A percentile compares a stretch with the other conserved stretches of the same genome.
phyloP scores from a whole-genome alignment of 306 rosid genomes.

The Gleditsia sinensis region DNA sequence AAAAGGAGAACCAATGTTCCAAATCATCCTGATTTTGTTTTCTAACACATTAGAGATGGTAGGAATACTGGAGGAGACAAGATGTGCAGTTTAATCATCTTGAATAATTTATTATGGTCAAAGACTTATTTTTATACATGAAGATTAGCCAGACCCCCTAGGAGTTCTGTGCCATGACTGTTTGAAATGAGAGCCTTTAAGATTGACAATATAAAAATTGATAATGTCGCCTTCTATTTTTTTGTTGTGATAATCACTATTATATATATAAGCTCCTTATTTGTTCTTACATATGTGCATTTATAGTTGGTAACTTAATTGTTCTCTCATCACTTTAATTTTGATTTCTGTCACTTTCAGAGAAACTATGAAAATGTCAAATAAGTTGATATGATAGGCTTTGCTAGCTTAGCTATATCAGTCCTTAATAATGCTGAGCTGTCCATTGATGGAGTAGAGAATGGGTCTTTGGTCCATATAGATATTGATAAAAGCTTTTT shows the following conservation, averaged over 20 bases:
- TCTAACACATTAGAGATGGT: no score
- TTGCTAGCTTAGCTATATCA: neutral
- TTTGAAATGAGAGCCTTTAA: neutral
- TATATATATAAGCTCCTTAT: neutral
- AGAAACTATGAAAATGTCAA: neutral
- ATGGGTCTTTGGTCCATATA: neutral
- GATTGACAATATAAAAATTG: neutral
- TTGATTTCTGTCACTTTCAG: neutral
- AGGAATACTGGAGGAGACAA: no score
- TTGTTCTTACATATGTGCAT: neutral
- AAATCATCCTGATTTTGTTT: no score
- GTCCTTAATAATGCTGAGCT: neutral
- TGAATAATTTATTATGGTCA: no score
- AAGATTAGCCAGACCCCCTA: neutral
- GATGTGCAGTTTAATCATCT: no score
- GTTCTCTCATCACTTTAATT: neutral
- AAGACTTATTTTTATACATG: neutral
- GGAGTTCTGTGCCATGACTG: neutral
- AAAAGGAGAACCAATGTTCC: no score
- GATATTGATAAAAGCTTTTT: conserved; percentile 57
- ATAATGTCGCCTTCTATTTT: neutral
- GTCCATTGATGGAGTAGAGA: neutral
- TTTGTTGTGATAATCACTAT: neutral
- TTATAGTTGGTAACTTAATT: neutral
- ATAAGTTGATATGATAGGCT: neutral